Conservation (phyloP, 2,329 filamentous ascomycete genomes). For the Cladosporium oxysporum region DNA sequence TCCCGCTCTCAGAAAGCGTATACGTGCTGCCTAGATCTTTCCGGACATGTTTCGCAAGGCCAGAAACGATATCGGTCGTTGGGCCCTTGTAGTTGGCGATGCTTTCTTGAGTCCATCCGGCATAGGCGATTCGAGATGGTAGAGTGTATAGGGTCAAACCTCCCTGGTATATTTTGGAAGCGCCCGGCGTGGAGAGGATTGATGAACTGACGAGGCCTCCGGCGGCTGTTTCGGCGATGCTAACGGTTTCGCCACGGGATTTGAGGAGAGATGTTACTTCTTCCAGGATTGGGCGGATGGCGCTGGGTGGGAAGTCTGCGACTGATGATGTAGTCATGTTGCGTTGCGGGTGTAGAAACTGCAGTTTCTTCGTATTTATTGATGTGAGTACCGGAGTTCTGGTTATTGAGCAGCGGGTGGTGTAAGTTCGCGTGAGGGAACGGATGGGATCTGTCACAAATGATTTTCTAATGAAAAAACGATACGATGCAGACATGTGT, state of each 20-base stretch:
- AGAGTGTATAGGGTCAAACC: slow-evolving; percentile 65
- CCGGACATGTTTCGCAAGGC: slow-evolving; percentile 59
- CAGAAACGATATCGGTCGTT: slow-evolving; percentile 58
- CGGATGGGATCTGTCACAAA: background rate
- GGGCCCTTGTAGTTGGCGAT: slow-evolving; percentile 60
- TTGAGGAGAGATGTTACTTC: slow-evolving; percentile 58
- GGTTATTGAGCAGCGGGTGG: background rate
- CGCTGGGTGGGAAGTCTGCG: slow-evolving; percentile 43
- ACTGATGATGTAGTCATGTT: slow-evolving; percentile 15
- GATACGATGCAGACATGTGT: background rate
- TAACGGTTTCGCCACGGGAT: slow-evolving; percentile 58
- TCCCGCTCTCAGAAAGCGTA: slow-evolving; percentile 61
- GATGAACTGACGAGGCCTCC: slow-evolving; percentile 63
- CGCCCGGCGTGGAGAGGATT: slow-evolving; percentile 60
- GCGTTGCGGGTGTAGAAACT: background rate
- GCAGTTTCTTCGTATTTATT: background rate
- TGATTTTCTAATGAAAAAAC: background rate
- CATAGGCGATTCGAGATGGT: slow-evolving; percentile 58
- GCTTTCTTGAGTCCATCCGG: slow-evolving; percentile 60
- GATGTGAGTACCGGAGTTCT: background rate
- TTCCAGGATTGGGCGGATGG: slow-evolving; percentile 46
- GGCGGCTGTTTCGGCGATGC: slow-evolving; percentile 64
- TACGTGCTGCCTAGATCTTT: slow-evolving; percentile 59
- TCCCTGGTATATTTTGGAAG: slow-evolving; percentile 60
- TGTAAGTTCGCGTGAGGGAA: background rate